phyloP scores from a whole-genome alignment of 768 basidiomycete genomes.

The Phaffia australis region DNA sequence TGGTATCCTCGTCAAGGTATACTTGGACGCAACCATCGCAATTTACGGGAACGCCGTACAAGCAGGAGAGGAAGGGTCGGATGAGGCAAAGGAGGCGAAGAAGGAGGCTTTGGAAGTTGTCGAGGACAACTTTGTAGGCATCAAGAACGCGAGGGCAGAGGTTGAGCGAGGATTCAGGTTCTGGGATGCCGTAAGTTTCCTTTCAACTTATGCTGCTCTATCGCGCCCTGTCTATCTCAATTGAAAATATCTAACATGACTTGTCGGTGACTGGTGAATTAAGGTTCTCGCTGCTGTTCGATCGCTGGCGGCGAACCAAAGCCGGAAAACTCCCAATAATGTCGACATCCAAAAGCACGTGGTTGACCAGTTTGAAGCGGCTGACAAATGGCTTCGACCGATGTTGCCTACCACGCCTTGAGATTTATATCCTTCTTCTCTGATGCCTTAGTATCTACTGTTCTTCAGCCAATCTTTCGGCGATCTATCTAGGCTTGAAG shows the following conservation, averaged over 20 bases:
- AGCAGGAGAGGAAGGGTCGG: constrained; percentile 53
- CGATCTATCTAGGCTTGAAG: no score
- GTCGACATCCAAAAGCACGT: constrained; percentile 67
- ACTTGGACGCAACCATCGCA: constrained; percentile 73
- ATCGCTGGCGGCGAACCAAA: constrained; percentile 51
- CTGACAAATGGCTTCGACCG: constrained; percentile 84
- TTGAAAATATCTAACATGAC: background rate
- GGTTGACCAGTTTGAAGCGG: constrained; percentile 91
- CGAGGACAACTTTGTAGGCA: constrained; percentile 77
- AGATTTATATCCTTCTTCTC: no score
- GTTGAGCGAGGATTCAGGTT: constrained; percentile 95
- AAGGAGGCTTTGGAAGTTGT: constrained; percentile 77
- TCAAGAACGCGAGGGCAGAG: constrained; percentile 74
- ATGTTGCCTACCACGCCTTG: background rate
- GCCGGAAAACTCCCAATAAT: constrained; percentile 39
- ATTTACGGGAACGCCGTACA: constrained; percentile 68
- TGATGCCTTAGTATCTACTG: no score
- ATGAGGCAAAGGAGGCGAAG: constrained; percentile 65
- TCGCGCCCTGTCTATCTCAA: constrained; percentile 3
- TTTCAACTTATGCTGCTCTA: background rate
- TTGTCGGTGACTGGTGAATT: constrained; percentile 42
- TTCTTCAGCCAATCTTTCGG: no score
- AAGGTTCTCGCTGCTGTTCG: constrained; percentile 65
- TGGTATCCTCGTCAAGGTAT: constrained; percentile 92
- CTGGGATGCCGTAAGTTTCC: constrained; percentile 81